Evolutionary conservation across 257 asterid species (phyloP).

Genomic region (Solanum ahanhuiri): DNA sequence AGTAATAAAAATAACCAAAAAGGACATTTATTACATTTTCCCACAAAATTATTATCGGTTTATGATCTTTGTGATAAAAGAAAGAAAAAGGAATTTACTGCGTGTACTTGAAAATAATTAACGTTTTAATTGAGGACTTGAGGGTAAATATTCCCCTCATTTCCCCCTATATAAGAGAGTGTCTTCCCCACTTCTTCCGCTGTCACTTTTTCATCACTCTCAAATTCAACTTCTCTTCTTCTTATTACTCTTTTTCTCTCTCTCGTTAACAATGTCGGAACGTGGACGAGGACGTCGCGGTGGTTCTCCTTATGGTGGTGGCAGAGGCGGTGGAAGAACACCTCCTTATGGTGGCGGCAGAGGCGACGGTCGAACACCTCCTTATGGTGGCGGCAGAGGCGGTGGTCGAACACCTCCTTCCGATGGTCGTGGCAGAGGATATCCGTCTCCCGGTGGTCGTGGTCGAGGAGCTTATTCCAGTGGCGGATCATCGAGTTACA

Average conservation of each 20-base stretch:
- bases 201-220: neutral
- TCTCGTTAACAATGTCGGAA: slow-evolving; percentile 10
- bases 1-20: neutral
- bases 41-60: neutral
- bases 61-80: neutral
- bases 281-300: slow-evolving; percentile 13
- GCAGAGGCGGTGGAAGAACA: neutral
- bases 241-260: neutral
- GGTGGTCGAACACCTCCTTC: neutral
- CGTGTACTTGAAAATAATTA: neutral
- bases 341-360: neutral
- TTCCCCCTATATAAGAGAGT: neutral
- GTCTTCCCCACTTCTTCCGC: neutral
- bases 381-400: neutral
- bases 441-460: neutral
- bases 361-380: neutral
- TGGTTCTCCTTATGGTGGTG: neutral
- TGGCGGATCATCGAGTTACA: neutral
- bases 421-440: neutral
- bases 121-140: neutral
- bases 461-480: neutral
- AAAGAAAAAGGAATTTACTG: neutral
- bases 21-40: neutral
- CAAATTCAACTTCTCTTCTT: neutral
- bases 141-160: neutral